phyloP scores from a whole-genome alignment of 2,329 filamentous ascomycete genomes.

The Ophiostoma sp. region DNA sequence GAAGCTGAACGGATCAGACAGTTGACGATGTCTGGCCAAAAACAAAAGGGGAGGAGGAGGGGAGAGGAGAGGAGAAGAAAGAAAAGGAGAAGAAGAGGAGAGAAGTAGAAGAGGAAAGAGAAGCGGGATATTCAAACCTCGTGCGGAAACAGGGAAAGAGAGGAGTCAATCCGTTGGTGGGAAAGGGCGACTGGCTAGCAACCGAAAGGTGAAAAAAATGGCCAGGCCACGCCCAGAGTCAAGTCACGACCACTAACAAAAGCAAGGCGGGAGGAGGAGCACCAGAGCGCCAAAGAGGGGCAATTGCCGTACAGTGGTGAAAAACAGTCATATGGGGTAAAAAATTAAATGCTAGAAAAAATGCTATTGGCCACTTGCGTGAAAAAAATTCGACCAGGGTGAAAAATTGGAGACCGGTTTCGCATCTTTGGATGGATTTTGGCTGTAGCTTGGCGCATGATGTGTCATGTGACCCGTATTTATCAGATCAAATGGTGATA shows the following conservation, averaged over 20 bases:
- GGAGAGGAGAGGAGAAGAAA: not conserved
- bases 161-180: not conserved
- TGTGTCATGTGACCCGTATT: constrained; percentile 20
- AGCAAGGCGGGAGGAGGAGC: constrained; percentile 14
- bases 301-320: not conserved
- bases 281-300: constrained; percentile 7
- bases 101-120: constrained; percentile 3
- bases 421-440: not conserved
- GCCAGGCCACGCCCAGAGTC: not conserved
- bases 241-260: not conserved
- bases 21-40: not conserved
- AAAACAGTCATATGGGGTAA: constrained; percentile 18
- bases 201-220: constrained; percentile 7
- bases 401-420: constrained; percentile 23
- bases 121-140: constrained; percentile 9
- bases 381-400: constrained; percentile 11
- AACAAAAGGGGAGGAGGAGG: not conserved
- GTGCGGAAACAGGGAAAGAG: constrained; percentile 13
- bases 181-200: constrained; percentile 14
- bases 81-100: not conserved
- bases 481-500: not conserved
- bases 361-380: not conserved
- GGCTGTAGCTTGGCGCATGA: not conserved
- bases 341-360: constrained; percentile 10
- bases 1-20: constrained; percentile 10